Evolutionary conservation across 2,329 filamentous ascomycete species (phyloP).

Genomic region (Aspergillus jensenii): DNA sequence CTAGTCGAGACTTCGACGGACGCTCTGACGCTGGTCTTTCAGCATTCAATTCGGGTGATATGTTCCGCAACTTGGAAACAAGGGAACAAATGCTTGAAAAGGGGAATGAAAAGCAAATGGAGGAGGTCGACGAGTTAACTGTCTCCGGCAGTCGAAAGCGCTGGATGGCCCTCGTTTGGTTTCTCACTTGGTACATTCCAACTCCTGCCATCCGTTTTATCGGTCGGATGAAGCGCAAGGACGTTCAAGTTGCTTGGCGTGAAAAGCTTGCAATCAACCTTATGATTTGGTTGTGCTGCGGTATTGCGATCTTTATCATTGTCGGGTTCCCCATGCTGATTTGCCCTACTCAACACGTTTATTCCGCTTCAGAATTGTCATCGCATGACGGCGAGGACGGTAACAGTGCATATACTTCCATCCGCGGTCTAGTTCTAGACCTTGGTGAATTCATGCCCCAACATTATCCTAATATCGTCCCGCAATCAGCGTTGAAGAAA

Average conservation of each 20-base stretch:
- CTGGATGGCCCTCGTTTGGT: slow-evolving; percentile 82
- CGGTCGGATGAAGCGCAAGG: slow-evolving; percentile 86
- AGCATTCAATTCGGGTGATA: slow-evolving; percentile 88
- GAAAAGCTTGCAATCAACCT: slow-evolving; percentile 98
- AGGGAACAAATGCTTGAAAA: slow-evolving; percentile 93
- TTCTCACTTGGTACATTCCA: slow-evolving; percentile 83
- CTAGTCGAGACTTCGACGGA: slow-evolving; percentile 72
- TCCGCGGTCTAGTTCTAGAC: slow-evolving; percentile 88
- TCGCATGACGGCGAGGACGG: slow-evolving; percentile 70
- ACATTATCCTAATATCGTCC: slow-evolving; percentile 74
- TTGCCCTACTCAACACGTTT: slow-evolving; percentile 89
- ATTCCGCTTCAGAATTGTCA: slow-evolving; percentile 72
- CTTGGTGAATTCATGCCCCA: slow-evolving; percentile 68
- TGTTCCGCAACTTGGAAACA: slow-evolving; percentile 97
- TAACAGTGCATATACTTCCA: slow-evolving; percentile 67
- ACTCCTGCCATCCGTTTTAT: slow-evolving; percentile 76
- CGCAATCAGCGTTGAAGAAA: slow-evolving; percentile 63
- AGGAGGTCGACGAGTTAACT: slow-evolving; percentile 82
- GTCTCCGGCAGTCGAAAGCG: slow-evolving; percentile 80
- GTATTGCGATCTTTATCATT: slow-evolving; percentile 80
- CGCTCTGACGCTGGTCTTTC: slow-evolving; percentile 90
- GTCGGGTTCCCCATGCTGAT: slow-evolving; percentile 82
- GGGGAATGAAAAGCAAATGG: slow-evolving; percentile 83
- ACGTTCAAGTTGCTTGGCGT: slow-evolving; percentile 89
- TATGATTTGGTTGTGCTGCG: slow-evolving; percentile 88